Evolutionary conservation across 768 basidiomycete species (phyloP), one percentile per base, ranked within the genome.

Genomic region (Crepidotus variabilis): DNA sequence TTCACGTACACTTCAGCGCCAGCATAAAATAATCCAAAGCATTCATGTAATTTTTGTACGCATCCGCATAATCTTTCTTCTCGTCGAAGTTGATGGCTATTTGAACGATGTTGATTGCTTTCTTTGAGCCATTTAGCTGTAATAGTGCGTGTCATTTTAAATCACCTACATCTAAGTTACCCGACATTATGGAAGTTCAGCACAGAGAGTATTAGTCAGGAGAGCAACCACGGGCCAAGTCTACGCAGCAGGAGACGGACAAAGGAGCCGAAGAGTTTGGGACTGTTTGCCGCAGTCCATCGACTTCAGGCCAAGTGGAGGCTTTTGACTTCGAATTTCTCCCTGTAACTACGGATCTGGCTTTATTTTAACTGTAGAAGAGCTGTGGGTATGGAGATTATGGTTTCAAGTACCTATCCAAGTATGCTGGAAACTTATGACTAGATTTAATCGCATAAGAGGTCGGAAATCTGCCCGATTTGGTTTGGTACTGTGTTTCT

Each of bases 1-100:
- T 21, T 14, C 28, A 35, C 8, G 6, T 61, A 94, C 94, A 95
- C 72, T 94, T 95, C 69, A 93, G 78, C 8, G 95, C 94, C 61
- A 98, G 90, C 90, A 98, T 93, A 72, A 99, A 99, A 70, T 96
- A 99, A 69, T 99, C 97, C 57, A 98, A 81, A 1, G 92, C 82
- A 79, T 98, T 96, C 78, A 90, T 88, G 74, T 97, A 97, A 61
- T 86, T 83, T 75, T 91, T 95, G 83, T 92, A 96, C 18, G 95
- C 95, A 65, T 95, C 94, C 6, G 83, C 76, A 75, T 98, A 99
- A 73, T 97, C 92, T 71, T 90, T 87, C 71, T 94, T 94, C 59
- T 81, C 80, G 74, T 99, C 97, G 60, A 92, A 88, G 56, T 94
- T 94, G 65, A 96, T 95, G 56, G 94, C 94, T 61, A 84, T 83